phyloP scores from a whole-genome alignment of 1,284 basidiomycete genomes.

The Tilletia walkeri region DNA sequence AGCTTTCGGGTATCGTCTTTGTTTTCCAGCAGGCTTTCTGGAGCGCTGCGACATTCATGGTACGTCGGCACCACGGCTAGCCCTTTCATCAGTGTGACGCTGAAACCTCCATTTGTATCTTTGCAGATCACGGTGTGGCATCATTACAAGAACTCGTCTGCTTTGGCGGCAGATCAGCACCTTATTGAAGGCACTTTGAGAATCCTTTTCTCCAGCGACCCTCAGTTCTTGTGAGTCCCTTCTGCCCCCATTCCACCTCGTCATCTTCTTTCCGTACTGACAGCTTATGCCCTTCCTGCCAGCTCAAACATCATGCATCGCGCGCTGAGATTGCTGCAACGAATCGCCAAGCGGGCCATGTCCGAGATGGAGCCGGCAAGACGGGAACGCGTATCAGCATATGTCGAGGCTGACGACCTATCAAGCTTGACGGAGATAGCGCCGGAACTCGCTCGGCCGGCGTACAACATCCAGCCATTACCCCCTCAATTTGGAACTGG shows the following conservation, averaged over 20 bases:
- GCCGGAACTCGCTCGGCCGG: neutral
- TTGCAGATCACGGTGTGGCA: conserved; percentile 46
- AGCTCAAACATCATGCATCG: neutral
- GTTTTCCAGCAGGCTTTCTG: conserved; percentile 47
- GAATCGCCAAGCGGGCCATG: conserved; percentile 1
- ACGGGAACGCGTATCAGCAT: neutral
- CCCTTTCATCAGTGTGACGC: neutral
- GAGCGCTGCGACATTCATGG: conserved; percentile 45
- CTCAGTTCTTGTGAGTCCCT: conserved; percentile 28
- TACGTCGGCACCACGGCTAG: neutral
- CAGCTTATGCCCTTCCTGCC: neutral
- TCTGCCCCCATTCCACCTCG: too few species aligned
- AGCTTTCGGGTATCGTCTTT: conserved; percentile 37
- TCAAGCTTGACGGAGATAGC: neutral
- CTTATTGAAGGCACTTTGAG: conserved; percentile 41
- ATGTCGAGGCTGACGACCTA: neutral
- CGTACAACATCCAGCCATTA: neutral
- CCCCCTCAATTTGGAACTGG: neutral
- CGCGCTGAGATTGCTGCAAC: neutral
- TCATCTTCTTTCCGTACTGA: too few species aligned
- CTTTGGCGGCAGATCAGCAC: conserved; percentile 36
- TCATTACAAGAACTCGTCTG: conserved; percentile 30
- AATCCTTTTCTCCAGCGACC: conserved; percentile 39
- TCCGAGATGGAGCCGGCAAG: neutral
- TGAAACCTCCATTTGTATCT: neutral